Conservation (phyloP, 768 basidiomycete genomes). For the Arthromyces matolae region DNA sequence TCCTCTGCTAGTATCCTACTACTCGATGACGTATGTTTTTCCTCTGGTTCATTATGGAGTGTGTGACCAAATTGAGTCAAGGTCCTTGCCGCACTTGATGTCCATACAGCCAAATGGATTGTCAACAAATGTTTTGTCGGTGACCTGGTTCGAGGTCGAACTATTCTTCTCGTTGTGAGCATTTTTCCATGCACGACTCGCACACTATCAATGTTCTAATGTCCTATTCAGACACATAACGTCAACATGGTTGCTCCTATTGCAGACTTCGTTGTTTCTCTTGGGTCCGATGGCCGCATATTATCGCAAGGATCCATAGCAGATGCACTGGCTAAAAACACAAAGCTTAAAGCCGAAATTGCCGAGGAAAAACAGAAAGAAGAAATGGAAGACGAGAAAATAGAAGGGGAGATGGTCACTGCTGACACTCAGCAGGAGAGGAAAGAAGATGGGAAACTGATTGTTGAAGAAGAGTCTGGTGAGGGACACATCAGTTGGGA, state of each 20-base stretch:
- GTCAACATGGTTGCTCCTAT: constrained; percentile 48
- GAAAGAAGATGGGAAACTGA: constrained; percentile 48
- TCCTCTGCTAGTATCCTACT: constrained; percentile 56
- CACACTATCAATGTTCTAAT: not conserved
- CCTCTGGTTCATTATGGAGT: constrained; percentile 35
- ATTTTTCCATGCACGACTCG: not conserved
- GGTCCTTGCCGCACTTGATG: constrained; percentile 26
- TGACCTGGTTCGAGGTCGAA: constrained; percentile 68
- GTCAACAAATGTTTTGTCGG: constrained; percentile 79
- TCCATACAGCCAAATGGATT: constrained; percentile 78
- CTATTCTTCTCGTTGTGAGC: constrained; percentile 75
- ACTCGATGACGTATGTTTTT: constrained; percentile 68
- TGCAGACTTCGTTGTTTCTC: constrained; percentile 52
- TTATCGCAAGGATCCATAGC: constrained; percentile 45
- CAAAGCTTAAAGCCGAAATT: constrained; percentile 21
- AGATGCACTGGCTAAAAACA: constrained; percentile 41
- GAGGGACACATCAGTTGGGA: constrained; percentile 55
- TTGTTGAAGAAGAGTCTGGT: constrained; percentile 59
- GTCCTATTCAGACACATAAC: constrained; percentile 37
- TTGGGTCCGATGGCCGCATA: constrained; percentile 51
- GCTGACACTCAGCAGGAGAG: constrained; percentile 12
- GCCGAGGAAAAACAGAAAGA: constrained; percentile 25
- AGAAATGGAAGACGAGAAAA: constrained; percentile 23
- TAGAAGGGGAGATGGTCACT: not conserved
- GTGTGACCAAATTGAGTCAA: not conserved